Evolutionary conservation across 495 filamentous ascomycete genomes (phyloP), one percentile per base, ranked within the genome.

Genomic region (Hypoxylon fragiforme): DNA sequence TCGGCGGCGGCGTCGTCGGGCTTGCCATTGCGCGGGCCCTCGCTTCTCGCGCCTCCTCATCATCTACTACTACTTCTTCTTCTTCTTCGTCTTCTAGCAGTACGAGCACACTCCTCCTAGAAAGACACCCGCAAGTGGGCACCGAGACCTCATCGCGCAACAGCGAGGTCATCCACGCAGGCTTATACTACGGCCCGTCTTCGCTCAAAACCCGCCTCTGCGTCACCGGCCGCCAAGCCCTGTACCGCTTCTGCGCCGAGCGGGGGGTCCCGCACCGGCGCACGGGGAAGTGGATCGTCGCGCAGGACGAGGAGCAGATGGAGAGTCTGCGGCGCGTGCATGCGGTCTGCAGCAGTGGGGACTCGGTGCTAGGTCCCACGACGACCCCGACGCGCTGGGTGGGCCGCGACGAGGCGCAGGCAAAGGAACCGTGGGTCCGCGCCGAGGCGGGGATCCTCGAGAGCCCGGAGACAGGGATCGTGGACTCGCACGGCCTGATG

Each of bases 121-220:
- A 98, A 70, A 78, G 85, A 26, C 89, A 97, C 73, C 70, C 77
- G 26, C 77, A 75, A 30, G 81, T 90, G 19, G 94, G 95, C 16
- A 95, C 84, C 38, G 95, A 97, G 78, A 98, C 92, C 0, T 92
- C 88, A 46, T 89, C 86, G 63, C 84, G 92, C 54, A 97, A 97
- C 71, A 95, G 90, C 56, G 94, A 97, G 81, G 92, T 97, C 34
- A 96, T 97, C 49, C 94, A 98, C 63, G 94, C 89, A 1, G 95
- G 95, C 32, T 81, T 97, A 35, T 97, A 98, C 76, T 98, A 98
- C 73, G 87, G 87, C 28, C 66, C 79, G 14, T 65, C 68, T 30
- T 85, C 84, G 0, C 82, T 96, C 12, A 98, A 98, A 70, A 91
- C 94, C 0, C 69, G 70, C 1, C 84, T 98, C 42, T 98, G 94